These are phyloP conservation scores for Metschnikowia lochheadii DNA, from an alignment of 805 yeast species.

Conservation along the genomic window DNA sequence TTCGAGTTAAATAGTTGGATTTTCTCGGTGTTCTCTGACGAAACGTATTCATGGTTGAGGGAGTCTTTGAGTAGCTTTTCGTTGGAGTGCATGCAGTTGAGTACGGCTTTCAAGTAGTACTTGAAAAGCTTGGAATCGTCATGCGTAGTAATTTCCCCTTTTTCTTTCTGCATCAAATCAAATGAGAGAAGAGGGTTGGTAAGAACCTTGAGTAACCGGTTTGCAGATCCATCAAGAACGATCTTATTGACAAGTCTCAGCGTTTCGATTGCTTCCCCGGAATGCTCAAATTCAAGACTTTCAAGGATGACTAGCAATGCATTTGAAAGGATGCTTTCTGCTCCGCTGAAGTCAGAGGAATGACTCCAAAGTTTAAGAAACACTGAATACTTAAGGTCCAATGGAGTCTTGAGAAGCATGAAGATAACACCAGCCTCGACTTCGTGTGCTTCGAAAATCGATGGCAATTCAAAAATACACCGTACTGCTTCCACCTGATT, in stretches of 20 bases:
- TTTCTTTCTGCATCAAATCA: conserved; percentile 29
- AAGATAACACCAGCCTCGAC: conserved; percentile 72
- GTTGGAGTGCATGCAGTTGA: conserved; percentile 49
- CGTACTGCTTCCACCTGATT: conserved; percentile 70
- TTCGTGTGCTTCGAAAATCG: conserved; percentile 46
- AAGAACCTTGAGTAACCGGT: conserved; percentile 56
- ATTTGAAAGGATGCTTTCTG: conserved; percentile 47
- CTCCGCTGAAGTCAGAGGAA: conserved; percentile 47
- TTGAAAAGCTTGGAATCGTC: conserved; percentile 64
- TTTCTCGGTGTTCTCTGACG: conserved; percentile 44
- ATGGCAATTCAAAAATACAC: conserved; percentile 57
- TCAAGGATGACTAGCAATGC: conserved; percentile 71
- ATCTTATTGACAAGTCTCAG: conserved; percentile 47
- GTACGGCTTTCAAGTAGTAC: conserved; percentile 55
- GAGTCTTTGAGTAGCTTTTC: conserved; percentile 40
- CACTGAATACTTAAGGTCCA: conserved; percentile 40
- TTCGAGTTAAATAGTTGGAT: conserved; percentile 39
- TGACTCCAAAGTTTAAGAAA: conserved; percentile 74
- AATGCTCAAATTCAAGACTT: conserved; percentile 15
- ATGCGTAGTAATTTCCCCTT: conserved; percentile 27
- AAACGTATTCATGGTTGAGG: conserved; percentile 56
- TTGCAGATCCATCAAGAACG: conserved; percentile 50
- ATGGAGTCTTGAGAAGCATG: conserved; percentile 41
- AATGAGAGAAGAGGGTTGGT: conserved; percentile 50
- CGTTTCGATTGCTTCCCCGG: conserved; percentile 26